These are phyloP conservation scores for Suillus subluteus DNA, from an alignment of 768 basidiomycete genomes.

Conservation along the genomic window DNA sequence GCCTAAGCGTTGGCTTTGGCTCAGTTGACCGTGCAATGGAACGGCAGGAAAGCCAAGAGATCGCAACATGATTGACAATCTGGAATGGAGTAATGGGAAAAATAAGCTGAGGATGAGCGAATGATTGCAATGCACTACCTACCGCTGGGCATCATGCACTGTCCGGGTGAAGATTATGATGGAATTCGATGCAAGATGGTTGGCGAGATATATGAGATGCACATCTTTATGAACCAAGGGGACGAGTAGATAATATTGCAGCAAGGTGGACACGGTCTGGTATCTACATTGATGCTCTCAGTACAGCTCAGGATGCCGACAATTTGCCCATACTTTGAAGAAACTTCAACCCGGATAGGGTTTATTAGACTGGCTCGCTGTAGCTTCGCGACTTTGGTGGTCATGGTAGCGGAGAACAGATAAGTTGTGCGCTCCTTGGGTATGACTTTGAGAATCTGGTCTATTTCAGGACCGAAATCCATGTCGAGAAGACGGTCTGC, in stretches of 20 bases:
- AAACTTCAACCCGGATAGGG: constrained; percentile 93
- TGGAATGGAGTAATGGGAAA: constrained; percentile 28
- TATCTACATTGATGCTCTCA: constrained; percentile 59
- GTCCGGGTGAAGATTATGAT: constrained; percentile 97
- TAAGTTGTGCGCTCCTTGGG: constrained; percentile 95
- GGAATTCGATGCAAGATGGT: constrained; percentile 87
- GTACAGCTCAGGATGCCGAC: not conserved
- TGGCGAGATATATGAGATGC: constrained; percentile 86
- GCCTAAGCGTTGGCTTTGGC: constrained; percentile 90
- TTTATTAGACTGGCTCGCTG: constrained; percentile 92
- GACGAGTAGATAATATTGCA: constrained; percentile 95
- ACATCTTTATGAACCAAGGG: constrained; percentile 92
- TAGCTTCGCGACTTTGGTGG: constrained; percentile 95
- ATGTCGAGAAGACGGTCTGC: constrained; percentile 95
- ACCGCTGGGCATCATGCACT: constrained; percentile 90
- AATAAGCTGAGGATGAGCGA: not conserved
- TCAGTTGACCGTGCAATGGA: constrained; percentile 93
- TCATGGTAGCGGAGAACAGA: constrained; percentile 98
- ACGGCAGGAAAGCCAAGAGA: constrained; percentile 93
- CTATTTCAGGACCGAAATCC: constrained; percentile 95
- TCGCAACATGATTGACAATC: constrained; percentile 87
- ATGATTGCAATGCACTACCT: constrained; percentile 20
- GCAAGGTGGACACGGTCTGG: constrained; percentile 91
- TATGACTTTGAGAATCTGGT: constrained; percentile 94
- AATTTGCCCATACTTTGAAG: constrained; percentile 70